phyloP scores from a whole-genome alignment of 2,329 filamentous ascomycete genomes.

The Arachnomyces sp. region DNA sequence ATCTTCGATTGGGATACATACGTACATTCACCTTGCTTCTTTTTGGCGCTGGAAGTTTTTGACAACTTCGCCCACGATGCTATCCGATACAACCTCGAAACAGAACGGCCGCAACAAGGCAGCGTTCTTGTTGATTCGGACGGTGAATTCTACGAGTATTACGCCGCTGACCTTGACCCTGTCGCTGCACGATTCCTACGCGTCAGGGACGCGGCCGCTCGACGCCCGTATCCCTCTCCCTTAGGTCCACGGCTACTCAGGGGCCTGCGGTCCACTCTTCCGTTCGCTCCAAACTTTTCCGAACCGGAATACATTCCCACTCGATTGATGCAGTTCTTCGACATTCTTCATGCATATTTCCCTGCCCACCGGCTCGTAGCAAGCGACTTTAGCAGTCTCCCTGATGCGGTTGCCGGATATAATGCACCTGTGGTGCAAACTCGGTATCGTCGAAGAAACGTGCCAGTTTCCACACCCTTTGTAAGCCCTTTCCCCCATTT shows the following conservation, averaged over 20 bases:
- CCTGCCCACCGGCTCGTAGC: conserved; percentile 81
- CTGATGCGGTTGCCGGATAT: conserved; percentile 72
- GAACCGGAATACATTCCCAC: conserved; percentile 90
- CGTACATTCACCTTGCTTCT: conserved; percentile 92
- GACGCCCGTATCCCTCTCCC: conserved; percentile 36
- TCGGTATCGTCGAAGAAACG: conserved; percentile 74
- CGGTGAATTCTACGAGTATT: conserved; percentile 94
- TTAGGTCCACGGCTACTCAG: conserved; percentile 48
- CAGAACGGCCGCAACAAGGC: conserved; percentile 77
- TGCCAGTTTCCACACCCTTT: conserved; percentile 82
- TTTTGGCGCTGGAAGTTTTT: conserved; percentile 94
- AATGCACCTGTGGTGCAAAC: conserved; percentile 97
- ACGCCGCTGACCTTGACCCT: conserved; percentile 71
- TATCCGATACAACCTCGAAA: conserved; percentile 78
- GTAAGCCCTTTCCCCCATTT: conserved; percentile 47
- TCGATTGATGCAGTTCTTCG: conserved; percentile 92
- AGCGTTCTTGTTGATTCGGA: conserved; percentile 75
- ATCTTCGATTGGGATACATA: conserved; percentile 90
- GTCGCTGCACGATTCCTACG: conserved; percentile 74
- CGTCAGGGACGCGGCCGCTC: conserved; percentile 67
- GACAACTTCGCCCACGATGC: conserved; percentile 97
- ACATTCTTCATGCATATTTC: conserved; percentile 79
- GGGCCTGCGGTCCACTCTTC: conserved; percentile 56
- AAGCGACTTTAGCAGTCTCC: conserved; percentile 82
- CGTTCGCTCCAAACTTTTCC: conserved; percentile 69